Conservation (phyloP, 768 basidiomycete species). For the Tylopilus plumbeoviolaceoides region DNA sequence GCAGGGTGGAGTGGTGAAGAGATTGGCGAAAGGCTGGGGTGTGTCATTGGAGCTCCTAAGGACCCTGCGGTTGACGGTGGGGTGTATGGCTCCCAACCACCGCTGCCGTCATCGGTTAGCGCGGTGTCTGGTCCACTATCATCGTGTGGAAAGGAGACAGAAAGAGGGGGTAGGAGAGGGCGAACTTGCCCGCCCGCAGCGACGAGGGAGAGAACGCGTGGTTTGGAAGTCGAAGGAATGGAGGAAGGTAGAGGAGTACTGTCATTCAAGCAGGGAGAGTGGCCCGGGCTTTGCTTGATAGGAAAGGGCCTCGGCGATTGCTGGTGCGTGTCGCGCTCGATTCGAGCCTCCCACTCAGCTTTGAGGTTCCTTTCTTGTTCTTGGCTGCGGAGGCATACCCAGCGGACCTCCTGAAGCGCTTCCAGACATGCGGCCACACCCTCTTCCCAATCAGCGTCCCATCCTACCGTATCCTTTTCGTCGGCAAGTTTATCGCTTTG, state of each 20-base stretch:
- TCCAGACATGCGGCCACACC: conserved; percentile 52
- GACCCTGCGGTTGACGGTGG: conserved; percentile 58
- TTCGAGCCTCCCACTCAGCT: conserved; percentile 41
- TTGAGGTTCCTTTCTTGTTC: conserved; percentile 65
- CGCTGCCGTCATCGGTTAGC: conserved; percentile 44
- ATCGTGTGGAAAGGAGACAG: conserved; percentile 35
- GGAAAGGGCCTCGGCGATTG: conserved; percentile 21
- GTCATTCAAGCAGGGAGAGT: conserved; percentile 24
- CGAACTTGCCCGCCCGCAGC: conserved; percentile 39
- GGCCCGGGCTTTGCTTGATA: conserved; percentile 26
- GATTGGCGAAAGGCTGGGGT: conserved; percentile 36
- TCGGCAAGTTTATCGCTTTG: conserved; percentile 40
- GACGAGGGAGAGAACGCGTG: conserved; percentile 27
- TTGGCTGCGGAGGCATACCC: conserved; percentile 73
- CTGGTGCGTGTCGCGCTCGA: conserved; percentile 25
- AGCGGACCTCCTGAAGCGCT: conserved; percentile 78
- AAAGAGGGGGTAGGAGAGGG: conserved; percentile 45
- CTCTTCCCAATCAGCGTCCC: conserved; percentile 31
- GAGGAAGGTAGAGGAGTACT: conserved; percentile 17
- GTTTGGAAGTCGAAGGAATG: conserved; percentile 2
- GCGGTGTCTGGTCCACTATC: conserved; percentile 54
- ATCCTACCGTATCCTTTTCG: conserved; percentile 18
- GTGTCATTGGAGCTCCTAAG: conserved; percentile 40
- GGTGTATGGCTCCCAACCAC: conserved; percentile 60
- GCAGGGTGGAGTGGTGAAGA: conserved; percentile 14